Percentiles rank a stretch among this genome's conserved stretches.
phyloP scores from a whole-genome alignment of 257 asterid species.

The Thymus mandschuricus region DNA sequence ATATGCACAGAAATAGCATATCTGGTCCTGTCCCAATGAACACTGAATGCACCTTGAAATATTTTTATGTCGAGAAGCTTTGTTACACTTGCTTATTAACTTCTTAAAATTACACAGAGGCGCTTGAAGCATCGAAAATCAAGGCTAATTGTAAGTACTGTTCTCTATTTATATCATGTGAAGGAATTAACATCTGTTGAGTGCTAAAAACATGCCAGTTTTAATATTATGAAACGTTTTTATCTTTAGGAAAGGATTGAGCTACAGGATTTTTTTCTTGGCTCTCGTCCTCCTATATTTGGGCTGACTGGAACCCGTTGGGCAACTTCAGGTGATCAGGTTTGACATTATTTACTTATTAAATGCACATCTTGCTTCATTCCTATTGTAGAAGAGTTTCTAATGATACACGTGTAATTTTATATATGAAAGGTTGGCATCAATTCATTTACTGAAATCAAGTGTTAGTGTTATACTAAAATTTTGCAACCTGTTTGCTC shows the following conservation, averaged over 20 bases:
- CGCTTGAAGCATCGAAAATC: conserved; percentile 88
- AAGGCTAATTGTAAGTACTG: conserved; percentile 75
- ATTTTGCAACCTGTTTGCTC: not conserved
- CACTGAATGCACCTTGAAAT: not conserved
- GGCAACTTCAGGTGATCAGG: conserved; percentile 91
- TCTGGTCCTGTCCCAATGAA: not conserved
- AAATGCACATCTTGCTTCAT: conserved; percentile 12
- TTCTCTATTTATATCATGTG: conserved; percentile 26
- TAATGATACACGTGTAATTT: not conserved
- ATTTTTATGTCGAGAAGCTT: not conserved
- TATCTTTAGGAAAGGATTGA: conserved; percentile 82
- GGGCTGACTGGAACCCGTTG: conserved; percentile 89
- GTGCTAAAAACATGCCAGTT: conserved; percentile 22
- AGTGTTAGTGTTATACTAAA: not conserved
- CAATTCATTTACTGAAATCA: not conserved
- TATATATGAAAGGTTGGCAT: not conserved
- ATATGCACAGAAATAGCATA: not conserved
- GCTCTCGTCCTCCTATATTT: conserved; percentile 81
- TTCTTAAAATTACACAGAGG: conserved; percentile 58
- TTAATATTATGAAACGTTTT: conserved; percentile 14
- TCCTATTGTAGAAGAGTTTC: not conserved
- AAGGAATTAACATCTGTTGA: conserved; percentile 16
- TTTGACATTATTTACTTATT: conserved; percentile 43
- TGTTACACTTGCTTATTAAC: conserved; percentile 28
- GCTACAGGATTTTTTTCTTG: conserved; percentile 83